A percentile compares a stretch with the other conserved stretches of the same genome.
Conservation (phyloP, 257 asterid genomes). For the Fraxinus quadrangulata region DNA sequence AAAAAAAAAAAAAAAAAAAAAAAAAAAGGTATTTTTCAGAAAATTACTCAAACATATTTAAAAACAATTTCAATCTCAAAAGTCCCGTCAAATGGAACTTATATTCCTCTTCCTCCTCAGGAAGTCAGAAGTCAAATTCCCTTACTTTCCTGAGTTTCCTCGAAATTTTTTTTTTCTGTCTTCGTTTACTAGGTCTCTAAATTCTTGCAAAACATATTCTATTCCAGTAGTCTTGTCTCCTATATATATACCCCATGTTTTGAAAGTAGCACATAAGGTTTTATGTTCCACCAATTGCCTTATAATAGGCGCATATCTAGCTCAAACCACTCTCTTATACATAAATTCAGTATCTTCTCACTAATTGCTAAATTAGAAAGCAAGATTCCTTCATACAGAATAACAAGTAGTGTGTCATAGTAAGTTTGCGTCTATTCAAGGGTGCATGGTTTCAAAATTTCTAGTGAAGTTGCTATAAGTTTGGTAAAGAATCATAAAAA, state of each 20-base stretch:
- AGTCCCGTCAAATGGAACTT: too few relatives aligned
- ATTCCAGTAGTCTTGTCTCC: background rate
- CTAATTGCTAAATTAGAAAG: background rate
- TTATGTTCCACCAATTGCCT: background rate
- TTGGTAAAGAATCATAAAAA: background rate
- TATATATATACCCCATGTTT: background rate
- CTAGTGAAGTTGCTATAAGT: background rate
- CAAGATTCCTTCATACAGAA: background rate
- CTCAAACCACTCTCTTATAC: background rate
- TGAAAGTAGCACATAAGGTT: background rate
- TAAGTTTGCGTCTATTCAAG: background rate
- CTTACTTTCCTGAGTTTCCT: background rate
- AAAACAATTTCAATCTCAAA: too few relatives aligned
- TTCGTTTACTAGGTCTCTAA: constrained; percentile 14
- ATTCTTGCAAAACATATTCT: background rate
- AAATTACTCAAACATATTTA: too few relatives aligned
- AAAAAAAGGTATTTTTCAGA: too few relatives aligned
- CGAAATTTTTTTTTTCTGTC: background rate
- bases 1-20: too few relatives aligned
- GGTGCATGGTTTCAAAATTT: background rate
- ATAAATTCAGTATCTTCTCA: background rate
- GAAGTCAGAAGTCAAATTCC: constrained; percentile 34
- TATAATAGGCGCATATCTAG: background rate
- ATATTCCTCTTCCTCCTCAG: background rate
- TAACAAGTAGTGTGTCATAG: background rate